Conservation (phyloP, 2,329 filamentous ascomycete genomes). For the Colletotrichum orchidophilum region DNA sequence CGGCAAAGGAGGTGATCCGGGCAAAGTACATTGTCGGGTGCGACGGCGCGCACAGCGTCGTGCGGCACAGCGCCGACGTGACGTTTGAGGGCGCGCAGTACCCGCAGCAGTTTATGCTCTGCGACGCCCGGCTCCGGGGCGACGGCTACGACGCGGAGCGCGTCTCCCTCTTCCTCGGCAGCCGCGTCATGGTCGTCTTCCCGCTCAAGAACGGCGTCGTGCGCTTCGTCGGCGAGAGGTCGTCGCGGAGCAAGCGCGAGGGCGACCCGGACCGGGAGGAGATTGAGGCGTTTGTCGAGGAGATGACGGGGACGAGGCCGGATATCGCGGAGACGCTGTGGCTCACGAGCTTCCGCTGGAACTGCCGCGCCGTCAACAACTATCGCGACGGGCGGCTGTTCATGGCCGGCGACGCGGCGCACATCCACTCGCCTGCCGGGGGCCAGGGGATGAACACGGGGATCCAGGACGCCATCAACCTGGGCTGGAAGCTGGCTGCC, state of each 20-base stretch:
- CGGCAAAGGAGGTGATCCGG: constrained; percentile 40
- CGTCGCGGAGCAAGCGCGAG: constrained; percentile 1
- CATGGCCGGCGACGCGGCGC: constrained; percentile 47
- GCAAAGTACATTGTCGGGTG: constrained; percentile 56
- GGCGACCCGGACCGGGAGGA: constrained; percentile 13
- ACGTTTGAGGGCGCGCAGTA: constrained; percentile 54
- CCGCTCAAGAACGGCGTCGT: constrained; percentile 40
- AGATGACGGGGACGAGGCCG: constrained; percentile 42
- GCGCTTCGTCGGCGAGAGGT: constrained; percentile 40
- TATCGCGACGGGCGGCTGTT: constrained; percentile 47
- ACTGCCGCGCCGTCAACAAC: constrained; percentile 50
- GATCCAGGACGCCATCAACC: constrained; percentile 45
- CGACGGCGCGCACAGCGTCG: constrained; percentile 56
- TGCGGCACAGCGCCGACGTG: constrained; percentile 50
- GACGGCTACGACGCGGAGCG: constrained; percentile 29
- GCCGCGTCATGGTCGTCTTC: constrained; percentile 48
- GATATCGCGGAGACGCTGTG: constrained; percentile 45
- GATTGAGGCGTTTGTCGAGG: constrained; percentile 39
- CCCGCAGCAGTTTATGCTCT: constrained; percentile 53
- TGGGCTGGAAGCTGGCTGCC: constrained; percentile 47
- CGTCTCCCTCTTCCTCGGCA: constrained; percentile 41
- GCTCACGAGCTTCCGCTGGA: constrained; percentile 56
- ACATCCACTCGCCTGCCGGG: constrained; percentile 46
- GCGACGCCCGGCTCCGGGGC: constrained; percentile 46
- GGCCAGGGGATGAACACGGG: constrained; percentile 50